phyloP scores from a whole-genome alignment of 129 eudicot species.

The Oenanthe sinensis region DNA sequence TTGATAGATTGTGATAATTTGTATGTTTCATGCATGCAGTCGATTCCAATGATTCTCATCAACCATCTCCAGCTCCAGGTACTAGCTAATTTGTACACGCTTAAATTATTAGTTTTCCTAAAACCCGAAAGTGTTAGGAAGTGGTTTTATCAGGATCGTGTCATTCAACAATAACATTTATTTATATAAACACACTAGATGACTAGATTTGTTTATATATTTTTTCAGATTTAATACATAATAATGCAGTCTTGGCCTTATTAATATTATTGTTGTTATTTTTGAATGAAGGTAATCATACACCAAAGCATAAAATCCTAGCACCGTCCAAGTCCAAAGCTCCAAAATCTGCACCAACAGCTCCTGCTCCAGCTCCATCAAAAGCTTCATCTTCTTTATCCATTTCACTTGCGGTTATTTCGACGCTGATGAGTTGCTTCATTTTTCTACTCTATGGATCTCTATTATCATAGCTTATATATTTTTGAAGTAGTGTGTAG shows the following conservation, averaged over 20 bases:
- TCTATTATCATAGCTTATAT: neutral
- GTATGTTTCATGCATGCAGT: neutral
- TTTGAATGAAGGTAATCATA: neutral
- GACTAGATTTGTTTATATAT: too few relatives aligned
- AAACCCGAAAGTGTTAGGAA: too few relatives aligned
- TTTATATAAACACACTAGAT: too few relatives aligned
- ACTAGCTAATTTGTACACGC: too few relatives aligned
- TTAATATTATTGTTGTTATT: neutral
- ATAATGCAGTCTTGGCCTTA: neutral
- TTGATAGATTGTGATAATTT: neutral
- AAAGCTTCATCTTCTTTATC: neutral
- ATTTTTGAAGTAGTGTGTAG: neutral
- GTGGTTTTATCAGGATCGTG: too few relatives aligned
- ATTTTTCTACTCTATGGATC: neutral
- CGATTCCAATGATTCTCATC: neutral
- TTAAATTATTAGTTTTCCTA: too few relatives aligned
- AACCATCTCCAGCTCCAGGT: conserved; percentile 3
- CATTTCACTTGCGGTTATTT: neutral
- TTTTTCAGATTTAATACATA: neutral
- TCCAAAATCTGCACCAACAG: neutral
- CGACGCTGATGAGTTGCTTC: neutral
- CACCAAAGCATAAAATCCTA: neutral
- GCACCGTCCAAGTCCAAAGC: neutral
- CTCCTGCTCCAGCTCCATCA: neutral
- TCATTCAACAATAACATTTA: too few relatives aligned